Evolutionary conservation across 768 basidiomycete genomes (phyloP), one percentile per base, ranked within the genome.

Genomic region (Naganishia antarctica): DNA sequence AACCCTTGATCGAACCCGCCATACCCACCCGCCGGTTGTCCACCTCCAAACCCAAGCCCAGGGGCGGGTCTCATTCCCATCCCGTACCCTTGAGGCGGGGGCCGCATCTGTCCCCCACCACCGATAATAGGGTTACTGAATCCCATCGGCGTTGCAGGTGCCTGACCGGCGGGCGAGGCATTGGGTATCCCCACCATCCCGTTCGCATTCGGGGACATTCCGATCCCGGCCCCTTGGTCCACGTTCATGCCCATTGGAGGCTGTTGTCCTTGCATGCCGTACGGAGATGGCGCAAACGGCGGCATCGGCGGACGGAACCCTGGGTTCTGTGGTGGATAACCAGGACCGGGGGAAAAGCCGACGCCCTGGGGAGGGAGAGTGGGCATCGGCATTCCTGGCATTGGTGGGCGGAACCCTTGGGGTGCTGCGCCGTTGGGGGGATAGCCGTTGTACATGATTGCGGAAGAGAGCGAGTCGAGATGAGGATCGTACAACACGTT

Each of bases 21-120:
- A 23, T 41, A 41, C 13, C 37, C 21, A 9, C 46, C n/a, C 59
- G 34, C 34, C 34, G 15, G 29, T 41, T 44, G 58, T 41, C n/a
- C 6, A 6, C 45, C 48, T 25, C 37, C 37, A 16, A 57, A 61
- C 8, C 60, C 65, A 15, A 57, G 28, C 9, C 63, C 65, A 12
- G 60, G 70, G 16, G 70, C 68, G 18, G 69, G 69, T 45, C 71
- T 37, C 26, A 68, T 60, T 45, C 71, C 29, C 26, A 68, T 60
- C 7, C 68, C 57, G 49, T 65, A 48, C 28, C 48, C 34, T 11
- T 49, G 45, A 41, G 70, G 60, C 34, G 53, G 60, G 13, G 53
- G 53, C n/a, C 37, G 63, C 63, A 23, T 57, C 61, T 37, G 34
- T 37, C 34, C 34, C 15, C 34, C 34, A 7, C 34, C 34, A 31